Evolutionary conservation across 139 green algal genomes (phyloP), one percentile per base, ranked within the genome.

Genomic region (Auxenochlorella pyrenoidosa): DNA sequence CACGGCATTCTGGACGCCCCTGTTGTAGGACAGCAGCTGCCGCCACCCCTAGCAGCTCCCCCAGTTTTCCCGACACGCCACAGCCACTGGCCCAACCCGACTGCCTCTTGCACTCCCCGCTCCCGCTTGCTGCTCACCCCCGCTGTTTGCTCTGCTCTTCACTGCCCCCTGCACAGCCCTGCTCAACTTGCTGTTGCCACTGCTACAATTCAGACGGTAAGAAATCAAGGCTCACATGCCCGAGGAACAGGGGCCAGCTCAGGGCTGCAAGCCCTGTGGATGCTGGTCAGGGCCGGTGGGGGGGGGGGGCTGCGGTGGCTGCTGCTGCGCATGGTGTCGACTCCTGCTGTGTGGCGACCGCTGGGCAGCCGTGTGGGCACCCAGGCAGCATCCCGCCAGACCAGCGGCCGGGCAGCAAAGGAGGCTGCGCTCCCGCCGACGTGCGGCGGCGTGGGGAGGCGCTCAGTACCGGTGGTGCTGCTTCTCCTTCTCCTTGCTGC

Each of bases 401-500:
- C n/a, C n/a, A n/a, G n/a, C n/a, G n/a, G n/a, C n/a, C n/a, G n/a
- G n/a, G n/a, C n/a, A n/a, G n/a, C n/a, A n/a, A n/a, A n/a, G n/a
- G 10, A 54, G 47, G 47, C 47, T 18, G 47, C 47, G 47, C 10
- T 54, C 8, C 47, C 6, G 47, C 47, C 10, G 47, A 10, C 47
- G 6, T 54, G 40, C 6, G 47, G 8, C 10, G 47, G 47, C 47
- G 6, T 54, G 40, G 32, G 21, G 6, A 54, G 19, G 73, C 5
- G 36, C 54, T 90, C 80, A 94, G 75, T 86, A 96, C 4, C 94
- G 88, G 90, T 97, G 94, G 76, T 96, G 87, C 78, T 86, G 71
- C 91, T 97, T 97, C 87, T 97, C 94, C 87, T 96, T 91, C 88
- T 97, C 94, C 88, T 94, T 94, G 87, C 36, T 90, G 82, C 84